Evolutionary conservation across 2,329 filamentous ascomycete species (phyloP), one percentile per base, ranked within the genome.

Genomic region (Phyllosticta capitalensis): DNA sequence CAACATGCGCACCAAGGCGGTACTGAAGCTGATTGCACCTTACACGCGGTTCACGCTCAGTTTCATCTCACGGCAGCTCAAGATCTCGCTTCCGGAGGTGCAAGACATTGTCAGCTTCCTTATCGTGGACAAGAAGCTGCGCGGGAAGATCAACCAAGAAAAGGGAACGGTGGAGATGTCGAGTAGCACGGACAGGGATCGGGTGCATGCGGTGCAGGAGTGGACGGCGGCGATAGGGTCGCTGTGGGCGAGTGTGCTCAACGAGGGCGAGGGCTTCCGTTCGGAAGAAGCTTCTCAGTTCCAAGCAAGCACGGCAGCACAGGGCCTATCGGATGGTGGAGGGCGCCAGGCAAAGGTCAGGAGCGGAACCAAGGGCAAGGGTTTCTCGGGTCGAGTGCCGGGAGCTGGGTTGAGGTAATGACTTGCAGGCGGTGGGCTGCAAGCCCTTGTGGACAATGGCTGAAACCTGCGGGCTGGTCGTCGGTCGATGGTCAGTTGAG

Each of bases 1-100:
- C 51, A 96, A 94, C 74, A 96, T 99, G 88, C 89, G 94, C 58
- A 97, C 92, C 65, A 96, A 96, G 79, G 92, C 92, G 1, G 86
- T 97, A 9, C 78, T 96, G 64, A 96, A 94, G 75, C 80, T 97
- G 22, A 94, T 97, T 64, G 91, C 91, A 4, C 94, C 94, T 0
- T 99, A 97, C 78, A 95, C 90, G 5, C 86, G 91, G 56, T 96
- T 97, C 83, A 90, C 88, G 64, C 79, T 97, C 22, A 79, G 80
- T 20, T 96, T 95, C 80, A 90, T 99, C 65, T 91, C 91, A 26
- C 86, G 87, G 67, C 87, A 92, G 67, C 86, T 99, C 63, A 88
- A 88, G 71, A 95, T 99, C 64, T 86, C 87, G 26, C 82, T 90
- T 53, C 78, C 83, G 14, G 94, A 99, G 74, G 91, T 96, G 2